phyloP scores from a whole-genome alignment of 2,329 filamentous ascomycete species.

The Paraconiothyrium sp. region DNA sequence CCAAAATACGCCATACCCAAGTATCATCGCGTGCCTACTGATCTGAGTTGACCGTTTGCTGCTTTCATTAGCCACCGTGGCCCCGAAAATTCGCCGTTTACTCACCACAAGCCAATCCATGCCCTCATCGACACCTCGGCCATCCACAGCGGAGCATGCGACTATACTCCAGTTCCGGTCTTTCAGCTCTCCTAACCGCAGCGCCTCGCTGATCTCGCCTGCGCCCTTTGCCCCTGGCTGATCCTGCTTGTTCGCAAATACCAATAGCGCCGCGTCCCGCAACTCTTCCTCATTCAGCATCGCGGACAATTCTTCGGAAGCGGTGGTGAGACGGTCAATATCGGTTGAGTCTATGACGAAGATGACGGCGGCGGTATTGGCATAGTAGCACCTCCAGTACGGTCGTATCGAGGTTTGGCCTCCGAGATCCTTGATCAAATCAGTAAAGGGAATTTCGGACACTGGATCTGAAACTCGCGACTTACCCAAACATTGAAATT shows the following conservation, averaged over 20 bases:
- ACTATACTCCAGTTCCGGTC: slow-evolving; percentile 99
- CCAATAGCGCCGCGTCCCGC: slow-evolving; percentile 87
- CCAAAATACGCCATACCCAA: slow-evolving; percentile 6
- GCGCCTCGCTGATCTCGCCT: slow-evolving; percentile 93
- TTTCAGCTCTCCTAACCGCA: slow-evolving; percentile 88
- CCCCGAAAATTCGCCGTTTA: slow-evolving; percentile 27
- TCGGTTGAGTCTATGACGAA: slow-evolving; percentile 99
- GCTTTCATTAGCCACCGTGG: slow-evolving; percentile 11
- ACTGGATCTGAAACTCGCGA: slow-evolving; percentile 19
- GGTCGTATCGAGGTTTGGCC: slow-evolving; percentile 98
- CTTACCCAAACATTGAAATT: slow-evolving; percentile 98
- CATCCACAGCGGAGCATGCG: slow-evolving; percentile 95
- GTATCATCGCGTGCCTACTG: slow-evolving; percentile 9
- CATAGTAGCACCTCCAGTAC: slow-evolving; percentile 99
- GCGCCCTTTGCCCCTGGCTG: slow-evolving; percentile 96
- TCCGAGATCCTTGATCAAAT: slow-evolving; percentile 75
- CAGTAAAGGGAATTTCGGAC: background rate
- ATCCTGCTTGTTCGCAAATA: slow-evolving; percentile 99
- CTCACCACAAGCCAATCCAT: slow-evolving; percentile 98
- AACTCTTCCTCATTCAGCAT: slow-evolving; percentile 99
- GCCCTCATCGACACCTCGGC: slow-evolving; percentile 91
- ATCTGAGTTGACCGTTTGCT: slow-evolving; percentile 33
- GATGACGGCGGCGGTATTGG: slow-evolving; percentile 97
- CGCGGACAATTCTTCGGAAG: slow-evolving; percentile 87
- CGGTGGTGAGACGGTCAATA: slow-evolving; percentile 92